phyloP scores from a whole-genome alignment of 495 filamentous ascomycete genomes.

The Pyronema domesticum region DNA sequence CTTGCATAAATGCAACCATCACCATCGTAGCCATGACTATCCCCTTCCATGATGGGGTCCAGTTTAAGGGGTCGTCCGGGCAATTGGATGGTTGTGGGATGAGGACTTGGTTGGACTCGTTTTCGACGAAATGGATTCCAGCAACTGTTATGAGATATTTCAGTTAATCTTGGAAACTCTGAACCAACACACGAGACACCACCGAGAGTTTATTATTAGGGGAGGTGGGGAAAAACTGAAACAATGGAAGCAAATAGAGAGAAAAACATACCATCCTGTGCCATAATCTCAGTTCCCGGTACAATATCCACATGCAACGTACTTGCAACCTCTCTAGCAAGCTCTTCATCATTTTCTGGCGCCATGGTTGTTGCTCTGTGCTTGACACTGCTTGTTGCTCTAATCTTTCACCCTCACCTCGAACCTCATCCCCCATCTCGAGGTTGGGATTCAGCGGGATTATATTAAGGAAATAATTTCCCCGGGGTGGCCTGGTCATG shows the following conservation, averaged over 20 bases:
- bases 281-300: slow-evolving; percentile 29
- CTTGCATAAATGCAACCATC: slow-evolving; percentile 38
- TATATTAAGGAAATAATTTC: too few species aligned
- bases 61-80: slow-evolving; percentile 45
- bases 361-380: neutral
- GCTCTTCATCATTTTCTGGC: neutral
- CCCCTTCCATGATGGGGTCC: slow-evolving; percentile 33
- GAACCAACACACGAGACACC: neutral
- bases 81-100: slow-evolving; percentile 40
- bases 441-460: too few species aligned
- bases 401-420: too few species aligned
- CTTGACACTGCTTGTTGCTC: too few species aligned
- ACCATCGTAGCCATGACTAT: slow-evolving; percentile 31
- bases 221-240: neutral
- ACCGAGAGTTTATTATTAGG: too few species aligned
- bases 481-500: too few species aligned
- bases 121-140: slow-evolving; percentile 2
- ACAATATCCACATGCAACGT: slow-evolving; percentile 26
- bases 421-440: too few species aligned
- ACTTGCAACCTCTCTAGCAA: neutral
- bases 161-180: neutral
- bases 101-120: slow-evolving; percentile 26
- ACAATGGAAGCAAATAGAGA: neutral
- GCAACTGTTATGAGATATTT: neutral
- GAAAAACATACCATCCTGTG: neutral